Conservation (phyloP, 1,284 basidiomycete genomes). For the Afroboletus lepidellus region DNA sequence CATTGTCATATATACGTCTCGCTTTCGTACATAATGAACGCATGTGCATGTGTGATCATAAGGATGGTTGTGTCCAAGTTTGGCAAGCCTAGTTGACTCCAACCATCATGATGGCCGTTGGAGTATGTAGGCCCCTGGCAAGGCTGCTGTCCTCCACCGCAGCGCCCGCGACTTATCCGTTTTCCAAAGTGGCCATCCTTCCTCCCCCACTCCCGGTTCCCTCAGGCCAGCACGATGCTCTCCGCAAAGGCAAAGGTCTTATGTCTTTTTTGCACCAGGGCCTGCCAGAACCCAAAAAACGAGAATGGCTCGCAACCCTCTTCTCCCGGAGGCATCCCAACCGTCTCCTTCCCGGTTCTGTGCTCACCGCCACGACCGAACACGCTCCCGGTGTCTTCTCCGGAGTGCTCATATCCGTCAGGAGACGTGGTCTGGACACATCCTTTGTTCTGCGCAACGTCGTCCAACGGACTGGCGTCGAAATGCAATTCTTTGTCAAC, state of each 20-base stretch:
- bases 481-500: slow-evolving; percentile 85
- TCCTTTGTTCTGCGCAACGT: slow-evolving; percentile 85
- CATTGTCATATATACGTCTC: slow-evolving; percentile 11
- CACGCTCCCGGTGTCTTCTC: slow-evolving; percentile 79
- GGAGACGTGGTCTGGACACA: slow-evolving; percentile 80
- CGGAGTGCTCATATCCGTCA: slow-evolving; percentile 80
- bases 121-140: slow-evolving; percentile 11
- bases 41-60: neutral
- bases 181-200: slow-evolving; percentile 66
- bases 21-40: slow-evolving; percentile 29
- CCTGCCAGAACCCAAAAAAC: slow-evolving; percentile 67
- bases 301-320: slow-evolving; percentile 59
- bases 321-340: slow-evolving; percentile 70
- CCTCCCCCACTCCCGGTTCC: slow-evolving; percentile 46
- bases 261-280: slow-evolving; percentile 73
- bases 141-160: slow-evolving; percentile 28
- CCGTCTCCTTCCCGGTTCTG: slow-evolving; percentile 75
- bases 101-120: slow-evolving; percentile 13
- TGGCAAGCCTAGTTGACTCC: slow-evolving; percentile 9
- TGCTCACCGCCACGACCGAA: slow-evolving; percentile 71
- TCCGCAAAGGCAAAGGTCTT: slow-evolving; percentile 72
- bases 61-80: slow-evolving; percentile 12
- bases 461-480: slow-evolving; percentile 84
- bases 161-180: slow-evolving; percentile 57
- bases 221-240: slow-evolving; percentile 39